phyloP scores from a whole-genome alignment of 2,329 filamentous ascomycete species.

The Neonectria punicea region DNA sequence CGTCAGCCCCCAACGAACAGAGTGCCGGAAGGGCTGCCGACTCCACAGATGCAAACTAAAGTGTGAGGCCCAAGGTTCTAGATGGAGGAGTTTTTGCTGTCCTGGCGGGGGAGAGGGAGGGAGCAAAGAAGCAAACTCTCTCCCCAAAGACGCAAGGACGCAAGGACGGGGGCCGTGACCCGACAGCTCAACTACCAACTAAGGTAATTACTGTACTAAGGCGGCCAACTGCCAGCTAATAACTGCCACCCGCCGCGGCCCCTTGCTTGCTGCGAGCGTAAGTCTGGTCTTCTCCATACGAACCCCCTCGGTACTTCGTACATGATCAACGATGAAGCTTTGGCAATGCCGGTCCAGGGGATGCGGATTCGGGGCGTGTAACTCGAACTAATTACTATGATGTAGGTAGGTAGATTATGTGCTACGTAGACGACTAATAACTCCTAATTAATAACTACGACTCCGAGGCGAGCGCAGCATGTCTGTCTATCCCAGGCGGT shows the following conservation, averaged over 20 bases:
- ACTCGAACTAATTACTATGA: neutral
- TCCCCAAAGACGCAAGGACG: neutral
- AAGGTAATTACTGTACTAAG: too few species aligned
- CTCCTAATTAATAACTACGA: neutral
- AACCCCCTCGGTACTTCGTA: conserved; percentile 32
- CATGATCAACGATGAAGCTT: conserved; percentile 19
- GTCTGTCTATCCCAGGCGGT: conserved; percentile 8
- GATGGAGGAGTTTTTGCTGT: neutral
- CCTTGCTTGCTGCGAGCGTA: neutral
- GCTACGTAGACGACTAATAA: neutral
- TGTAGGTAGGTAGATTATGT: neutral
- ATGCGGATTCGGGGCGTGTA: conserved; percentile 6
- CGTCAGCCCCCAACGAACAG: conserved; percentile 42
- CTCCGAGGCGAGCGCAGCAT: conserved; percentile 11
- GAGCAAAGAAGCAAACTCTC: too few species aligned
- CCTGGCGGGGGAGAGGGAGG: too few species aligned
- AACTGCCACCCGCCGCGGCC: neutral
- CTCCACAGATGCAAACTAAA: conserved; percentile 40
- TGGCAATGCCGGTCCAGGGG: conserved; percentile 31
- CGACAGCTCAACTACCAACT: conserved; percentile 1
- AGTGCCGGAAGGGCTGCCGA: conserved; percentile 46
- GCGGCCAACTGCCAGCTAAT: neutral
- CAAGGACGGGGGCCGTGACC: conserved; percentile 12
- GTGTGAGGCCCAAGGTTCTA: conserved; percentile 29
- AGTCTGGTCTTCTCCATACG: conserved; percentile 3